phyloP scores from a whole-genome alignment of 2,329 filamentous ascomycete species.

The Colletotrichum cuscutae region DNA sequence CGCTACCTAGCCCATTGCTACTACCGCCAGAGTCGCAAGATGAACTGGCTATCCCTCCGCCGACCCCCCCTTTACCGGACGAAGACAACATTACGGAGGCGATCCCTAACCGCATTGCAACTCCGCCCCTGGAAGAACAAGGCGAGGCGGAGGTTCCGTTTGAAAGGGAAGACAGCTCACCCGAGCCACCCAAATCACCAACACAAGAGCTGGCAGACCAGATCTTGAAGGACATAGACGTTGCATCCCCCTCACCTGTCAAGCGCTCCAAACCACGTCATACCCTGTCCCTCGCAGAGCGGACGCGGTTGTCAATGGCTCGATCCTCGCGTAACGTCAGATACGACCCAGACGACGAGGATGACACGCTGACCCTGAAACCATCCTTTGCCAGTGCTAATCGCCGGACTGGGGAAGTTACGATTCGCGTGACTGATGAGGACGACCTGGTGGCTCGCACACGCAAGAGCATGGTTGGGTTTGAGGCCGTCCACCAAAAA shows the following conservation, averaged over 20 bases:
- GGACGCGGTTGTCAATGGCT: constrained; percentile 85
- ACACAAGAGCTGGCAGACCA: constrained; percentile 65
- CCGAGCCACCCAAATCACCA: constrained; percentile 46
- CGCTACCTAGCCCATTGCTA: constrained; percentile 23
- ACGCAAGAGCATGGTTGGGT: constrained; percentile 69
- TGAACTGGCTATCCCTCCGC: constrained; percentile 29
- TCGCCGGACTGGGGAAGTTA: constrained; percentile 27
- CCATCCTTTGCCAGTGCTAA: constrained; percentile 10
- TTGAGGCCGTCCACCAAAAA: constrained; percentile 69
- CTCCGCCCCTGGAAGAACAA: constrained; percentile 25
- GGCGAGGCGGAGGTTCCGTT: neutral
- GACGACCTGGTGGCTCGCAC: constrained; percentile 68
- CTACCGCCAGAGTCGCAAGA: constrained; percentile 18
- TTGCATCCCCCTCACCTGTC: constrained; percentile 66
- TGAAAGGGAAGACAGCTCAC: constrained; percentile 20
- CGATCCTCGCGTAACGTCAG: constrained; percentile 56
- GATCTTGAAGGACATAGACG: constrained; percentile 65
- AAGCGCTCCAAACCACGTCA: constrained; percentile 62
- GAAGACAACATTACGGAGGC: constrained; percentile 7
- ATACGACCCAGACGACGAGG: constrained; percentile 42
- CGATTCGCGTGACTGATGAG: constrained; percentile 45
- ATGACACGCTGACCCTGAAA: constrained; percentile 36
- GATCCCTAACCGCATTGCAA: neutral
- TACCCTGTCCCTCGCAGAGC: constrained; percentile 75
- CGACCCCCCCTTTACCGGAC: constrained; percentile 29